Evolutionary conservation across 192 early-diverging fungal species (phyloP).

Genomic region (Coemansia sp.): DNA sequence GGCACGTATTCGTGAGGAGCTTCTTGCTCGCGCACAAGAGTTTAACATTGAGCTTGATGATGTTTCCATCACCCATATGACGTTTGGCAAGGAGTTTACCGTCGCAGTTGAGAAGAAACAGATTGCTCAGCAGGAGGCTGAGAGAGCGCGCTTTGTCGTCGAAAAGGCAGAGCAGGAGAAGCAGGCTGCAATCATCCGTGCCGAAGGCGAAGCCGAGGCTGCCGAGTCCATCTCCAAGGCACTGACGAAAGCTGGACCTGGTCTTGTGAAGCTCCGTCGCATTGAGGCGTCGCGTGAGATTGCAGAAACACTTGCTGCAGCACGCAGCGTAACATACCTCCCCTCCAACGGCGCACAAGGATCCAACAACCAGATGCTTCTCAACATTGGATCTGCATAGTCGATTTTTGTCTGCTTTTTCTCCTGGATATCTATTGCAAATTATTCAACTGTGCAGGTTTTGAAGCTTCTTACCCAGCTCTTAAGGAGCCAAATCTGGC

Average conservation of each 20-base stretch:
- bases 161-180: constrained; percentile 99
- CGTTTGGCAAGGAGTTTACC: constrained; percentile 98
- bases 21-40: constrained; percentile 88
- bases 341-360: constrained; percentile 58
- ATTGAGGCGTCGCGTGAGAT: constrained; percentile 98
- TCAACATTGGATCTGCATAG: constrained; percentile 64
- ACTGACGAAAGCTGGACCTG: constrained; percentile 87
- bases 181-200: constrained; percentile 92
- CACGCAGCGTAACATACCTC: constrained; percentile 90
- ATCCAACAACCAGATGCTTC: constrained; percentile 70
- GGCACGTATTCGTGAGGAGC: constrained; percentile 86
- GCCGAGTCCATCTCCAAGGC: constrained; percentile 90
- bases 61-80: constrained; percentile 98
- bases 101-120: constrained; percentile 98
- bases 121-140: constrained; percentile 99
- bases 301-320: constrained; percentile 77
- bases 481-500: no score
- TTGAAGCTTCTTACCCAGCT: no score
- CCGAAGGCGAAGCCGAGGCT: constrained; percentile 94
- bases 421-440: neutral
- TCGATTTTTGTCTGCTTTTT: neutral
- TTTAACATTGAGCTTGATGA: constrained; percentile 97
- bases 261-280: constrained; percentile 90
- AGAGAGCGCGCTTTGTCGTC: constrained; percentile 97
- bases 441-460: neutral